phyloP scores from a whole-genome alignment of 1,139 yeast species.

The Sugiyamaella japonica region DNA sequence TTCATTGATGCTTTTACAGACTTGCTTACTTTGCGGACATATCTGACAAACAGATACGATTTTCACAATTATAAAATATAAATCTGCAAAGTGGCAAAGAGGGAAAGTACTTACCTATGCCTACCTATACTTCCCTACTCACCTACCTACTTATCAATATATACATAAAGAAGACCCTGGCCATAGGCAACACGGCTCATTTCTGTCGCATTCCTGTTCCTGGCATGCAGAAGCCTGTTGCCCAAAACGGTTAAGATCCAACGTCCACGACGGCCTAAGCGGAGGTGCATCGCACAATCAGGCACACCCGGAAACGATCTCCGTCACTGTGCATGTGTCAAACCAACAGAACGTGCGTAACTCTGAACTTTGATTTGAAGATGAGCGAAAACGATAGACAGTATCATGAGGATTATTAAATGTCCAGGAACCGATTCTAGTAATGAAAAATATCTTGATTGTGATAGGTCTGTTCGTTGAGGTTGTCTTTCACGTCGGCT shows the following conservation, averaged over 20 bases:
- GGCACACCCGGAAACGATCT: background rate
- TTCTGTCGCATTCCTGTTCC: no score
- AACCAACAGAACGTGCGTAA: background rate
- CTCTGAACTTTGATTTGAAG: background rate
- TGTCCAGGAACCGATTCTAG: background rate
- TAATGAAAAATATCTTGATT: background rate
- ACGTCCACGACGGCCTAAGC: background rate
- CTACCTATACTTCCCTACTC: no score
- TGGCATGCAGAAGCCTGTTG: no score
- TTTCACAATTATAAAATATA: background rate
- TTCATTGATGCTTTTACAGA: background rate
- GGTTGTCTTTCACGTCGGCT: background rate
- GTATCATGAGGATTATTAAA: background rate
- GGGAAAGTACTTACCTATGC: background rate
- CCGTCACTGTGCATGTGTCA: background rate
- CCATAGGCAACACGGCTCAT: background rate
- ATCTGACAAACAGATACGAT: background rate
- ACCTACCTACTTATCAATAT: background rate
- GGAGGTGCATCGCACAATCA: background rate
- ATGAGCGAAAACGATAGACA: background rate
- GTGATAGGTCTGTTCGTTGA: background rate
- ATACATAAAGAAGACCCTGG: background rate
- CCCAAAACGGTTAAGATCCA: background rate
- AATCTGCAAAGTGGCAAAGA: background rate
- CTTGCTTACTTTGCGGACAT: background rate